Evolutionary conservation across 1,139 yeast species (phyloP), one percentile per base, ranked within the genome.

Genomic region (Pichia sp.): DNA sequence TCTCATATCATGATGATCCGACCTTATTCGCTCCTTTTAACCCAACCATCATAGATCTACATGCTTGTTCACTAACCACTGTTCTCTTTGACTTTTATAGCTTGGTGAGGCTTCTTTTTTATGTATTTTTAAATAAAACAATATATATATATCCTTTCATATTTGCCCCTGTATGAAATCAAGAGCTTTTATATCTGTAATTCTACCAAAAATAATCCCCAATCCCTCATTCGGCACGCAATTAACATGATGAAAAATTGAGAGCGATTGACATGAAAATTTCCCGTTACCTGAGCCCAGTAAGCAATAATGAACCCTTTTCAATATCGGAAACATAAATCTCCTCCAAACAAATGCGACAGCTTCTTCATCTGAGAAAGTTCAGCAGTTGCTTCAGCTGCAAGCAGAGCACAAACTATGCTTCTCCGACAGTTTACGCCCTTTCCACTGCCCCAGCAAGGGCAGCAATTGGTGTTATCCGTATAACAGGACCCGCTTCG

Each of bases 401-500:
- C 4, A 20, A 17, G 20, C 45, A 51, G 12, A 31, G 36, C 3
- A 14, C 6, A 5, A 17, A 54, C 5, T 50, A 43, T 42, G 45
- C 45, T 24, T 36, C 55, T 10, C 60, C 61, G 6, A 93, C 99
- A 0, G 84, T 93, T 4, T 93, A 85, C 73, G 98, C 99, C 0
- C 73, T 92, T 27, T 90, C 98, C 0, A 92, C 98, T 0, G 84
- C 87, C 14, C 80, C 87, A 0, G 84, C 92, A 0, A 77, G 86
- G 59, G 80, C 97, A 0, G 99, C 98, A 1, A 84, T 93, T 34
- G 96, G 93, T 0, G 91, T 93, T 1, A 78, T 93, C 8, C 73
- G 99, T 57, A 73, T 92, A 0, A 84, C 96, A 1, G 99, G 99
- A 0, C 75, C 90, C 0, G 79, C 80, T 38, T 76, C 88, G 1